phyloP scores from a whole-genome alignment of 805 yeast genomes.

The Candida xyloterini region DNA sequence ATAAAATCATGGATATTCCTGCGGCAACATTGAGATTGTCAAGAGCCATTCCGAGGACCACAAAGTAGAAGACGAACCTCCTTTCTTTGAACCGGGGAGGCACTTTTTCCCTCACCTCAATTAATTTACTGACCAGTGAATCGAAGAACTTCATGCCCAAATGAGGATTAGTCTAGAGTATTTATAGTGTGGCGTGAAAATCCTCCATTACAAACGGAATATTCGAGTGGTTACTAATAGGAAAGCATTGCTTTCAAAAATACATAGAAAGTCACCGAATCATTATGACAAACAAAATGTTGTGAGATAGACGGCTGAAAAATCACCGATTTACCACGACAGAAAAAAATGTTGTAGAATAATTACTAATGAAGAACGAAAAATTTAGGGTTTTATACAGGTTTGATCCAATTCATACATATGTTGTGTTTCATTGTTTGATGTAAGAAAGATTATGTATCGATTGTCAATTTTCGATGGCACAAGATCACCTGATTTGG shows the following conservation, averaged over 20 bases:
- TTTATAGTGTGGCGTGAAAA: no score
- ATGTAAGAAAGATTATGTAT: conserved; percentile 1
- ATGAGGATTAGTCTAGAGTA: no score
- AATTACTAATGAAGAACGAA: no score
- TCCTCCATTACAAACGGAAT: no score
- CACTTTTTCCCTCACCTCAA: neutral
- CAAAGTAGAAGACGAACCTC: no score
- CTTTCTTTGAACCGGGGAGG: neutral
- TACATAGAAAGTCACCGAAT: neutral
- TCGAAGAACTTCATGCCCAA: neutral
- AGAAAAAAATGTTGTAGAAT: no score
- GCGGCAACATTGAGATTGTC: neutral
- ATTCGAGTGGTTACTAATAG: no score
- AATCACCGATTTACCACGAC: neutral
- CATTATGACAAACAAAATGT: neutral
- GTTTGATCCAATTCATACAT: no score
- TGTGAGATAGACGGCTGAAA: neutral
- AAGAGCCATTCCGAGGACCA: no score
- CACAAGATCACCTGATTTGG: conserved; percentile 1
- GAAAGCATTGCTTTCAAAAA: no score
- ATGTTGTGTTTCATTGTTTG: no score
- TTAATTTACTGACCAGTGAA: neutral
- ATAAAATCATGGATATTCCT: neutral
- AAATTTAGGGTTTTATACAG: no score
- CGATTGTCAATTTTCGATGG: conserved; percentile 5